Evolutionary conservation across 345 rosid species (phyloP), one percentile per base, ranked within the genome.

Genomic region (Linum usitatissimum): DNA sequence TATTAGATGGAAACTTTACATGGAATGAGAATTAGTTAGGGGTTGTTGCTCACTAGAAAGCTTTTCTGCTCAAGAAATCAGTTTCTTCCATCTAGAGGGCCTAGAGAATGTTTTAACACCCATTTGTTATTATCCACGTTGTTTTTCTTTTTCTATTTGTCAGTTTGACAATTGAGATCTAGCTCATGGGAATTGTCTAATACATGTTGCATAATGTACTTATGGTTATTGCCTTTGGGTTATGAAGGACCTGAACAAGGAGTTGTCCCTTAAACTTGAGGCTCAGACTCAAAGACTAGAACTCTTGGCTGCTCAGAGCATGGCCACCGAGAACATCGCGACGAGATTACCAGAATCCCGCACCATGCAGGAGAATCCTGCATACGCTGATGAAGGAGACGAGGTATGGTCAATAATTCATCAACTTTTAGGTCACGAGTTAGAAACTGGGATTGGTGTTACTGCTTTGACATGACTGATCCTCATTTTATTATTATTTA

Each of bases 361-460:
- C 53, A 39, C 68, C 21, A 31, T 68, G 53, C 84, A 70, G 67
- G 96, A 90, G 65, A 76, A 70, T 66, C 42, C 77, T 78, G 74
- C 86, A 39, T 88, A 82, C 76, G 97, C 95, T 18, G 99, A 90
- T 71, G 99, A 94, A 77, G 99, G 99, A 51, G 99, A 94, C 59
- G 99, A 94, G 99, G 99, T 90, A 74, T 42, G 75, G 8, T 15
- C 45, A 28, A 53, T 53, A 14, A n/a, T 36, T 18, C 10, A 13
- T 42, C 14, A 38, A 55, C 49, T n/a, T n/a, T n/a, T n/a, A n/a
- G n/a, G n/a, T n/a, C 19, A 7, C 51, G 3, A 45, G 14, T 20
- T 53, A 2, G 1, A n/a, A n/a, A n/a, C 51, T 10, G 51, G 51
- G 51, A 15, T 45, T 45, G 1, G 14, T 12, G 17, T 15, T 17